Evolutionary conservation across 345 rosid species (phyloP).

Genomic region (Fremontodendron californicum): DNA sequence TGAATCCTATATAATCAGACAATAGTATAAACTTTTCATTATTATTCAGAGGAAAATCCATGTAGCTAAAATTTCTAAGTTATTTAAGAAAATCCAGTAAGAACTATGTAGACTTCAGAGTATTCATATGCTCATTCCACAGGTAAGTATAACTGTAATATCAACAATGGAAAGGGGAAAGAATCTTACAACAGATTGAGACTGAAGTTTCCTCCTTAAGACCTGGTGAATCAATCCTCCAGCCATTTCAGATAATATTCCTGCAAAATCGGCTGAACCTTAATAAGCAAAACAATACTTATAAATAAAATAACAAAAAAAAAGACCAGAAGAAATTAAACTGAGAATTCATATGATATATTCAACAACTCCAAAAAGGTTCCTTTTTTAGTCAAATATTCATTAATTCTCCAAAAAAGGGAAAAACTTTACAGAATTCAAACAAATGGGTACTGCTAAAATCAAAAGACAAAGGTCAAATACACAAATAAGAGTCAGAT

Average conservation of each 20-base stretch:
- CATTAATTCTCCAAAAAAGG: background rate
- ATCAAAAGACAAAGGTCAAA: background rate
- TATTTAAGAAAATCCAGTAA: background rate
- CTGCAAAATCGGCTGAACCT: constrained; percentile 34
- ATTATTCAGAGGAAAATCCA: background rate
- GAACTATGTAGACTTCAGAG: background rate
- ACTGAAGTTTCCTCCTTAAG: constrained; percentile 74
- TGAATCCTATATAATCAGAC: background rate
- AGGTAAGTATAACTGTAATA: background rate
- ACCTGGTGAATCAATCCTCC: constrained; percentile 91
- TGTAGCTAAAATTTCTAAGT: background rate
- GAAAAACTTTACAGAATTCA: background rate
- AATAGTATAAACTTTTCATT: background rate
- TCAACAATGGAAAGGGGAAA: background rate
- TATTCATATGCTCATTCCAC: background rate
- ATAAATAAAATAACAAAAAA: background rate
- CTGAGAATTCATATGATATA: background rate
- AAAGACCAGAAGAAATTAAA: background rate
- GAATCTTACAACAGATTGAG: constrained; percentile 54
- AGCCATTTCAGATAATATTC: constrained; percentile 56
- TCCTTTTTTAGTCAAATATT: background rate
- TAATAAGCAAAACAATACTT: constrained; percentile 8
- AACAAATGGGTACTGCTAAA: background rate
- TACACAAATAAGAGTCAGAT: background rate
- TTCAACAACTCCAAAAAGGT: background rate